Percentiles rank a stretch among this genome's conserved stretches.
phyloP scores from a whole-genome alignment of 208 protist genomes.

The Hexamita inflata region DNA sequence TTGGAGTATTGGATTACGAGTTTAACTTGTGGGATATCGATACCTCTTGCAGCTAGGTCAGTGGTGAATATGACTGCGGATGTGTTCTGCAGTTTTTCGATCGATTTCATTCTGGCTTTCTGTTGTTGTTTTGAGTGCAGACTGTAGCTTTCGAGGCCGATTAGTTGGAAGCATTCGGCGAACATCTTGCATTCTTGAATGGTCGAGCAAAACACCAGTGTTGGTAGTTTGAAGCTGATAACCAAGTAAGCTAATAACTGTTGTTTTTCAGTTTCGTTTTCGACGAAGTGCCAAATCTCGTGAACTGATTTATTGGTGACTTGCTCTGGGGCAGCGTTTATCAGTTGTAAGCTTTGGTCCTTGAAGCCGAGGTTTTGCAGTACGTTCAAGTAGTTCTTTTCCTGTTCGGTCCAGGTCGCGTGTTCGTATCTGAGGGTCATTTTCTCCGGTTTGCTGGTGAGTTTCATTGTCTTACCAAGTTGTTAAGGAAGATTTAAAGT shows the following conservation, averaged over 20 bases:
- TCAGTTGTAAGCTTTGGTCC: not conserved
- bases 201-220: not conserved
- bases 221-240: not conserved
- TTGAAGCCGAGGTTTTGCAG: slow-evolving; percentile 12
- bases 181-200: not conserved
- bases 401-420: not conserved
- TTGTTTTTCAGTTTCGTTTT: not conserved
- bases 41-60: not conserved
- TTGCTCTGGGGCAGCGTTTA: not conserved
- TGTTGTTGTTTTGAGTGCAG: not conserved
- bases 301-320: slow-evolving; percentile 4
- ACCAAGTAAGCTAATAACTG: not conserved
- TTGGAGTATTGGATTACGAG: not conserved
- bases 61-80: not conserved
- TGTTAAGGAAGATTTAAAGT: not conserved
- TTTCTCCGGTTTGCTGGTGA: not conserved
- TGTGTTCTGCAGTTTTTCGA: not conserved
- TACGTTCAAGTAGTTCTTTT: not conserved
- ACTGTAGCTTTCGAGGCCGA: not conserved
- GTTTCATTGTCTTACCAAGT: not conserved
- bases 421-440: not conserved
- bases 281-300: not conserved
- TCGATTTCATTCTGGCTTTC: not conserved
- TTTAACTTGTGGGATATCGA: slow-evolving; percentile 18
- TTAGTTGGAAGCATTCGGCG: not conserved